These are phyloP conservation scores for Erythrophleum ivorense DNA, from an alignment of 331 rosid genomes.

Conservation along the genomic window DNA sequence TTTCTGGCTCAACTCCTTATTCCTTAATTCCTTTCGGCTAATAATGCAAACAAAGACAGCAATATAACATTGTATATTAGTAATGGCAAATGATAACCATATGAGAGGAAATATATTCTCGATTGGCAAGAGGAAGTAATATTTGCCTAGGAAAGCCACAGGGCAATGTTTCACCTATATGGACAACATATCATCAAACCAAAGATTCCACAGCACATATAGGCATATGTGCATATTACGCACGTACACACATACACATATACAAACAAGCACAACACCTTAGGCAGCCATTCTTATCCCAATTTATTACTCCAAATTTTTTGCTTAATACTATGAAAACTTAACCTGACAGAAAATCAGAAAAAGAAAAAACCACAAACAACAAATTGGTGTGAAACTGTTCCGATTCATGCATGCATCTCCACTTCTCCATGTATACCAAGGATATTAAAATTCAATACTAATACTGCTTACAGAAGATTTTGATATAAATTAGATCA, in stretches of 20 bases:
- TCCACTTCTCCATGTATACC: not conserved
- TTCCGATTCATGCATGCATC: no score
- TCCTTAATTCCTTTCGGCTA: conserved; percentile 57
- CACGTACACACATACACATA: not conserved
- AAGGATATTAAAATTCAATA: not conserved
- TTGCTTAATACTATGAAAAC: not conserved
- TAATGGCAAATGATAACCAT: not conserved
- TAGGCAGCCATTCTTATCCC: not conserved
- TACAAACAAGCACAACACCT: not conserved
- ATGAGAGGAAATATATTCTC: not conserved
- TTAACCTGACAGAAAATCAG: not conserved
- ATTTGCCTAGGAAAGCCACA: not conserved
- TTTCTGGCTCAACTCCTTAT: conserved; percentile 33
- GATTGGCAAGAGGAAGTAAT: not conserved
- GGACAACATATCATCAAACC: not conserved
- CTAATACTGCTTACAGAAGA: no score
- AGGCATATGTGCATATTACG: not conserved
- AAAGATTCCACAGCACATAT: not conserved
- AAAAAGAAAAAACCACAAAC: not conserved
- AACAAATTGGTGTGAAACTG: not conserved
- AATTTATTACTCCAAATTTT: not conserved
- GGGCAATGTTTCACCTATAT: not conserved
- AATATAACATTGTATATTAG: not conserved
- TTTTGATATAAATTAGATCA: not conserved
- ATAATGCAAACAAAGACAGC: conserved; percentile 38